Evolutionary conservation across 2,329 filamentous ascomycete genomes (phyloP).

Genomic region (Fusarium ambrosium): DNA sequence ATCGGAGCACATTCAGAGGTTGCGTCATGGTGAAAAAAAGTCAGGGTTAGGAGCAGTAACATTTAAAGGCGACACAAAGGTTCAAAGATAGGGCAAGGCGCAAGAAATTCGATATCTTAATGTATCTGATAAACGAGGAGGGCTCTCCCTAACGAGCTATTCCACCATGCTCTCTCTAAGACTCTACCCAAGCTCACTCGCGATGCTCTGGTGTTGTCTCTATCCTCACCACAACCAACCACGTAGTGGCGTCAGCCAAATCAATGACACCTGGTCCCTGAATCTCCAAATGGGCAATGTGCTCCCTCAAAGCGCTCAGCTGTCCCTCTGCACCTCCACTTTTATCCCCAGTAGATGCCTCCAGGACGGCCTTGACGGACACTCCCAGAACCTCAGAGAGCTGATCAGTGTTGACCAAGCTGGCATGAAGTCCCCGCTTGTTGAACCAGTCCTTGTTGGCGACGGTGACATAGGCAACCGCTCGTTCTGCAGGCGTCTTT

Average conservation of each 20-base stretch:
- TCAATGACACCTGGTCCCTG: constrained; percentile 43
- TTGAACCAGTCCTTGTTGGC: constrained; percentile 61
- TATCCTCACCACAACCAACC: constrained; percentile 51
- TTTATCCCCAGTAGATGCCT: constrained; percentile 49
- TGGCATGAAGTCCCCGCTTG: constrained; percentile 54
- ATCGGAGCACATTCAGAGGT: not conserved
- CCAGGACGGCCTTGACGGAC: constrained; percentile 56
- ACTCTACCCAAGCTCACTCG: not conserved
- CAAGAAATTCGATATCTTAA: not conserved
- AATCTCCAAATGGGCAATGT: constrained; percentile 50
- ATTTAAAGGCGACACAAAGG: not conserved
- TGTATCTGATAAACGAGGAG: not conserved
- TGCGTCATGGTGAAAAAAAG: not conserved
- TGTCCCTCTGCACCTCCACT: constrained; percentile 35
- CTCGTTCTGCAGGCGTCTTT: constrained; percentile 57
- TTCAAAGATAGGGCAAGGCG: not conserved
- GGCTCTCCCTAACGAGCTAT: not conserved
- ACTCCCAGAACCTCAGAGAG: constrained; percentile 47
- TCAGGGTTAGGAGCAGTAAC: not conserved
- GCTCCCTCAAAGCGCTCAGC: constrained; percentile 43
- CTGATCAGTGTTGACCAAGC: constrained; percentile 52
- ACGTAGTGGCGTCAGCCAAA: constrained; percentile 49
- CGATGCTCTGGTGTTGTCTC: constrained; percentile 1
- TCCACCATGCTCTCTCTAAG: not conserved
- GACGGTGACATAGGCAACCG: constrained; percentile 56